Evolutionary conservation across 2,329 filamentous ascomycete species (phyloP).

Genomic region (Huntiella abstrusa): DNA sequence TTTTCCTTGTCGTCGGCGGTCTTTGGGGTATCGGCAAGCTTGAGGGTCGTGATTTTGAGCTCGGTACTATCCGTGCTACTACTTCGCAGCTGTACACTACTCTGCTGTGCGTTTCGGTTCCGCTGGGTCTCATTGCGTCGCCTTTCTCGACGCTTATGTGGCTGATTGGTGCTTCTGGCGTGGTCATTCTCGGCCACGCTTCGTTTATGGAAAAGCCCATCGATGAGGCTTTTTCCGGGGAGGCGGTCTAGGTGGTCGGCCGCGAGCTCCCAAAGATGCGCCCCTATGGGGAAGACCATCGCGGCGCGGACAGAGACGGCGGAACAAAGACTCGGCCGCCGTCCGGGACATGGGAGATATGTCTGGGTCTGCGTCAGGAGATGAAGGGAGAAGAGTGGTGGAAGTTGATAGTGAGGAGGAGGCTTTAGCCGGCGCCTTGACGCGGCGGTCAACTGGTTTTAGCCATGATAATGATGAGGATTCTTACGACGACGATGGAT

Average conservation of each 20-base stretch:
- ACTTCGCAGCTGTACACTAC: constrained; percentile 88
- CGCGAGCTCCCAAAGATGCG: constrained; percentile 91
- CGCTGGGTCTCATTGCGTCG: constrained; percentile 68
- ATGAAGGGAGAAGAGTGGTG: constrained; percentile 8
- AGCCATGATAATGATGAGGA: constrained; percentile 1
- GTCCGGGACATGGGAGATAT: constrained; percentile 26
- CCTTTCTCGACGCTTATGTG: constrained; percentile 75
- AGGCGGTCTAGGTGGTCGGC: constrained; percentile 99
- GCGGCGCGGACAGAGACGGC: constrained; percentile 51
- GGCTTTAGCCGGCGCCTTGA: constrained; percentile 9
- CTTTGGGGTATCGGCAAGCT: constrained; percentile 87
- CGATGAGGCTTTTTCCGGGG: constrained; percentile 99
- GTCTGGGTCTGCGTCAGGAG: constrained; percentile 8
- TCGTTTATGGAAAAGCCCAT: constrained; percentile 95
- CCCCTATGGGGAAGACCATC: constrained; percentile 96
- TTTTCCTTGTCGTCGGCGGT: constrained; percentile 67
- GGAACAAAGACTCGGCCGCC: constrained; percentile 15
- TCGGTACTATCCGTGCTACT: constrained; percentile 66
- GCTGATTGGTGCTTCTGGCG: constrained; percentile 88
- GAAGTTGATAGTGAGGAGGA: neutral
- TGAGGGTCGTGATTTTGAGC: constrained; percentile 68
- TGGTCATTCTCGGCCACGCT: constrained; percentile 87
- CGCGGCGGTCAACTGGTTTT: constrained; percentile 3
- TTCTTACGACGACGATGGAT: constrained; percentile 16
- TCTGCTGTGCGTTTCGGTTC: constrained; percentile 65